Conservation (phyloP, 768 basidiomycete genomes). For the Lanmaoa pseudosensibilis region DNA sequence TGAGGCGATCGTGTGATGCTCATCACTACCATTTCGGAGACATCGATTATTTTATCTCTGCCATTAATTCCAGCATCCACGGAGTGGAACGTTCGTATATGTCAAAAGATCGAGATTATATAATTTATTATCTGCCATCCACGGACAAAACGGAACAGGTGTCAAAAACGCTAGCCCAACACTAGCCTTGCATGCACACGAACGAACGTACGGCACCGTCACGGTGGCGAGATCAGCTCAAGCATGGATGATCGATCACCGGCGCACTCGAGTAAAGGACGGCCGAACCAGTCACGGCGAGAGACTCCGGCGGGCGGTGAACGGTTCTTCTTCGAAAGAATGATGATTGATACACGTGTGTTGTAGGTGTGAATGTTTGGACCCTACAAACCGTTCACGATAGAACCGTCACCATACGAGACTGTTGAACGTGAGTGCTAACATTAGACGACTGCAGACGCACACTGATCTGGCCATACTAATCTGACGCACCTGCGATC, state of each 20-base stretch:
- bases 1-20: slow-evolving; percentile 4
- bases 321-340: background rate
- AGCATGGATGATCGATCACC: slow-evolving; percentile 10
- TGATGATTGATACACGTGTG: slow-evolving; percentile 19
- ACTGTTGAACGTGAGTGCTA: slow-evolving; percentile 7
- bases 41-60: background rate
- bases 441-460: slow-evolving; percentile 4
- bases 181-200: background rate
- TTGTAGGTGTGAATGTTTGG: slow-evolving; percentile 4
- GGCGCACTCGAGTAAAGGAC: background rate
- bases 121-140: background rate
- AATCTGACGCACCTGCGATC: background rate
- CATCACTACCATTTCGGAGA: background rate
- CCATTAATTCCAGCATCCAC: background rate
- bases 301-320: slow-evolving; percentile 1
- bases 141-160: background rate
- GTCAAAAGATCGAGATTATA: slow-evolving; percentile 3
- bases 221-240: background rate
- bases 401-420: background rate
- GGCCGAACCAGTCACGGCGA: background rate
- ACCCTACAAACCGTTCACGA: slow-evolving; percentile 2
- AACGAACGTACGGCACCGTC: slow-evolving; percentile 1
- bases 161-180: background rate
- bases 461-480: background rate
- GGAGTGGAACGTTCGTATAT: background rate